phyloP scores from a whole-genome alignment of 2,329 filamentous ascomycete species.

The Dothideomycetes sp. region DNA sequence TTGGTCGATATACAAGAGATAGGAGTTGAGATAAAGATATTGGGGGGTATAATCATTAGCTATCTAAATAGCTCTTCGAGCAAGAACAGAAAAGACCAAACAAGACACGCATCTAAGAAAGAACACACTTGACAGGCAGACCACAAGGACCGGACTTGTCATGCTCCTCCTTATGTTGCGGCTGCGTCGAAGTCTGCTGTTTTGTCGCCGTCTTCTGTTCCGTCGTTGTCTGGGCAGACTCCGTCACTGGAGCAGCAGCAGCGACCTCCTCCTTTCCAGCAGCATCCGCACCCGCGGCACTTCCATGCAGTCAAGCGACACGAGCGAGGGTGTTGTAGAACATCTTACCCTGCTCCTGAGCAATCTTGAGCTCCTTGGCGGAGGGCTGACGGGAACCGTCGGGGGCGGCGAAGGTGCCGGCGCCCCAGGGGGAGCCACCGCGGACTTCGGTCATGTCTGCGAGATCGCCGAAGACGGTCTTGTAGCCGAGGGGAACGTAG shows the following conservation, averaged over 20 bases:
- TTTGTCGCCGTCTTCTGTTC: slow-evolving; percentile 13
- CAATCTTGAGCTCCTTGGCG: slow-evolving; percentile 66
- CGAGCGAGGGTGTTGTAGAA: slow-evolving; percentile 75
- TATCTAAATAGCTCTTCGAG: too few species aligned
- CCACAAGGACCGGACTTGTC: slow-evolving; percentile 64
- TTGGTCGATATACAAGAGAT: not conserved
- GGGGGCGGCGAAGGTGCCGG: slow-evolving; percentile 69
- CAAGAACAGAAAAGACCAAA: not conserved
- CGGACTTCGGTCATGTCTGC: slow-evolving; percentile 68
- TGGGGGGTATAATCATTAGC: slow-evolving; percentile 10
- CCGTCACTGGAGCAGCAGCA: slow-evolving; percentile 13
- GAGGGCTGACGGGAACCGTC: slow-evolving; percentile 81
- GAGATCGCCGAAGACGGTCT: slow-evolving; percentile 62
- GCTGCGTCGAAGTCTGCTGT: slow-evolving; percentile 23
- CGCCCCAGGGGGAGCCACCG: slow-evolving; percentile 86
- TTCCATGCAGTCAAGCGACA: slow-evolving; percentile 70
- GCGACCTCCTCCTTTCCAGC: slow-evolving; percentile 17
- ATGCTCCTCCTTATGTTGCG: slow-evolving; percentile 33
- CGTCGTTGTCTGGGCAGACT: slow-evolving; percentile 12
- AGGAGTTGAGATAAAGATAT: not conserved
- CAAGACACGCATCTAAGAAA: slow-evolving; percentile 48
- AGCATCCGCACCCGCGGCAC: slow-evolving; percentile 26
- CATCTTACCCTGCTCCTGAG: slow-evolving; percentile 69
- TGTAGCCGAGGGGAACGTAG: slow-evolving; percentile 92
- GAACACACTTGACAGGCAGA: slow-evolving; percentile 62